Conservation (phyloP, 768 basidiomycete species). For the Lactarius quietus region DNA sequence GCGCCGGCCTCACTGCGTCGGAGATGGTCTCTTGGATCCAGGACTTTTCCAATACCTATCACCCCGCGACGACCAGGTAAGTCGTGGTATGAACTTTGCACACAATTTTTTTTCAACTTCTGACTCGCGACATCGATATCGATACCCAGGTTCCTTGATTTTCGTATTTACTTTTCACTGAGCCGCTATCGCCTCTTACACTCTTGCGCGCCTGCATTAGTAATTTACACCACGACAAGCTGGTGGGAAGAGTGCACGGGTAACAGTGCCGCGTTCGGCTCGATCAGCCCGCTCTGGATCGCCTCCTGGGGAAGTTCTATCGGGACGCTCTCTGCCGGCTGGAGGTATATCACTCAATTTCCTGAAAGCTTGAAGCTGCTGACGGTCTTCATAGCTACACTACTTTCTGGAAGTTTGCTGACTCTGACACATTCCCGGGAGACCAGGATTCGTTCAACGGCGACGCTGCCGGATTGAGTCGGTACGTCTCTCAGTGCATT, state of each 20-base stretch:
- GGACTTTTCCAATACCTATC: slow-evolving; percentile 53
- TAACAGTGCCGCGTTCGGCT: slow-evolving; percentile 48
- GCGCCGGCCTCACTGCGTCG: slow-evolving; percentile 51
- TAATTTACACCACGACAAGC: slow-evolving; percentile 60
- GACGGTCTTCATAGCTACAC: slow-evolving; percentile 33
- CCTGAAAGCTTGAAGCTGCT: too few relatives aligned
- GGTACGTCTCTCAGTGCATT: slow-evolving; percentile 28
- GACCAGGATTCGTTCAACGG: slow-evolving; percentile 59
- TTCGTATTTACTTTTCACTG: not conserved
- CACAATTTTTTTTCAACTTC: too few relatives aligned
- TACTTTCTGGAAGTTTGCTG: slow-evolving; percentile 62
- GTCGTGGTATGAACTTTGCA: too few relatives aligned
- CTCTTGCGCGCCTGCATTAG: slow-evolving; percentile 29
- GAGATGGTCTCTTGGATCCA: slow-evolving; percentile 62
- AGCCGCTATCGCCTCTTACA: not conserved
- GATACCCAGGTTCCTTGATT: slow-evolving; percentile 37
- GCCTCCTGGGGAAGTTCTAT: slow-evolving; percentile 48
- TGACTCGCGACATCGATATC: too few relatives aligned
- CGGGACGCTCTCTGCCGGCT: slow-evolving; percentile 58
- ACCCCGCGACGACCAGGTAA: too few relatives aligned
- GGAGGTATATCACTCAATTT: slow-evolving; percentile 33
- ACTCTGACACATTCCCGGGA: slow-evolving; percentile 53
- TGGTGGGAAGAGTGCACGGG: slow-evolving; percentile 71
- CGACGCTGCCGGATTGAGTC: slow-evolving; percentile 40
- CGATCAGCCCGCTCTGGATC: slow-evolving; percentile 58